Conservation (phyloP, 1,284 basidiomycete species). For the Mycena citricolor region DNA sequence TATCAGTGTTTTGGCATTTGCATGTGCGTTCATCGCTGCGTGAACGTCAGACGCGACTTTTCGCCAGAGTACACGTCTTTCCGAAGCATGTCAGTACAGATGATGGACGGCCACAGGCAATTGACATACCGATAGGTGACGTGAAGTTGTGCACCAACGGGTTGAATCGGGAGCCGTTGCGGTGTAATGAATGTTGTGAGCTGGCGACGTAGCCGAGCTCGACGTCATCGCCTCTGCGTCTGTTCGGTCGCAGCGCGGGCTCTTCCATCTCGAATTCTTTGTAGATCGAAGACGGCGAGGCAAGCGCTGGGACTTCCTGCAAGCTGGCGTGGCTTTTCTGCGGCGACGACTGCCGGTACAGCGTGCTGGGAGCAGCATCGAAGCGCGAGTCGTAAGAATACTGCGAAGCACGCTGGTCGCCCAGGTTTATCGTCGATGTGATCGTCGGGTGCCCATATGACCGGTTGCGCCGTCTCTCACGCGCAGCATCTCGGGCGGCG, state of each 20-base stretch:
- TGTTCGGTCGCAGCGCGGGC: constrained; percentile 42
- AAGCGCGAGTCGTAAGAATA: constrained; percentile 1
- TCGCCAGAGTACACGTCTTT: constrained; percentile 5
- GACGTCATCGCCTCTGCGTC: constrained; percentile 39
- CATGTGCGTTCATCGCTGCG: constrained; percentile 6
- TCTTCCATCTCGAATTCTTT: not conserved
- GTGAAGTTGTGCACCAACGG: constrained; percentile 48
- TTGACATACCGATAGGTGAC: constrained; percentile 48
- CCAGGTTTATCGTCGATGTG: not conserved
- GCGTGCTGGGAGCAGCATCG: not conserved
- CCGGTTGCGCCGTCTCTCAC: constrained; percentile 7
- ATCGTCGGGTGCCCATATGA: constrained; percentile 1
- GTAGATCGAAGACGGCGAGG: not conserved
- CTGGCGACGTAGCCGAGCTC: constrained; percentile 41
- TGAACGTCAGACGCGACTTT: constrained; percentile 10
- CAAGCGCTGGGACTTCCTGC: not conserved
- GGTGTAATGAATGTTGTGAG: constrained; percentile 34
- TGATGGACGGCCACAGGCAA: constrained; percentile 1
- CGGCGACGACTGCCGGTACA: not conserved
- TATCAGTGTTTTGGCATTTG: no score
- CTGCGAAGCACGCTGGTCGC: constrained; percentile 2
- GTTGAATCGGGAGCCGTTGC: constrained; percentile 32
- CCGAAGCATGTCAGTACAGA: not conserved
- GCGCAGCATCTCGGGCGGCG: constrained; percentile 19
- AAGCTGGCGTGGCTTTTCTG: not conserved